phyloP scores from a whole-genome alignment of 148 eudicot species.

The Gaultheria prostrata region DNA sequence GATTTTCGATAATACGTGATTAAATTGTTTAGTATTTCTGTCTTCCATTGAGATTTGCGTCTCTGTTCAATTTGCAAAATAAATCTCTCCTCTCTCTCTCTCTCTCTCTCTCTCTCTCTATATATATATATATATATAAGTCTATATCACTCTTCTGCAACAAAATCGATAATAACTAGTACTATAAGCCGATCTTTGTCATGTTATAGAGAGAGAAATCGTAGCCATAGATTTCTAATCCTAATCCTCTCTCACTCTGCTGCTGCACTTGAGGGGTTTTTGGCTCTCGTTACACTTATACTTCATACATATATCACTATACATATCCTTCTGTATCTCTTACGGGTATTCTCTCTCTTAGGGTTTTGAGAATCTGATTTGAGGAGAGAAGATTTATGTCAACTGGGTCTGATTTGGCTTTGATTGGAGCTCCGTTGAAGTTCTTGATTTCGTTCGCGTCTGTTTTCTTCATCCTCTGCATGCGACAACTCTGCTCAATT shows the following conservation, averaged over 20 bases:
- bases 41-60: constrained; percentile 18
- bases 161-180: not conserved
- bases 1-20: not conserved
- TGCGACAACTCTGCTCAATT: constrained; percentile 43
- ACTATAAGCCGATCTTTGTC: constrained; percentile 22
- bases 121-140: no score
- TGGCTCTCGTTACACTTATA: not conserved
- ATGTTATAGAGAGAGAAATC: constrained; percentile 9
- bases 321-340: not conserved
- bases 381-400: constrained; percentile 33
- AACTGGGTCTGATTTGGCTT: constrained; percentile 42
- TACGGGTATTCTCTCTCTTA: constrained; percentile 4
- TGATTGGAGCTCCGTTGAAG: constrained; percentile 42
- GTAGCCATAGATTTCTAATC: constrained; percentile 41
- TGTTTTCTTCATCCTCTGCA: constrained; percentile 24
- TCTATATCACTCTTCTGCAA: not conserved
- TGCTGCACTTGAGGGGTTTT: not conserved
- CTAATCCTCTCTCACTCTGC: not conserved
- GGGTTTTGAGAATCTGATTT: constrained; percentile 17
- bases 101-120: not conserved
- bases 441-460: constrained; percentile 27
- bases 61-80: not conserved
- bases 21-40: not conserved
- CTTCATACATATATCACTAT: not conserved
- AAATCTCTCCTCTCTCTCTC: not conserved